These are phyloP conservation scores for Multifurca ochricompacta DNA, from an alignment of 768 basidiomycete genomes.

Conservation along the genomic window DNA sequence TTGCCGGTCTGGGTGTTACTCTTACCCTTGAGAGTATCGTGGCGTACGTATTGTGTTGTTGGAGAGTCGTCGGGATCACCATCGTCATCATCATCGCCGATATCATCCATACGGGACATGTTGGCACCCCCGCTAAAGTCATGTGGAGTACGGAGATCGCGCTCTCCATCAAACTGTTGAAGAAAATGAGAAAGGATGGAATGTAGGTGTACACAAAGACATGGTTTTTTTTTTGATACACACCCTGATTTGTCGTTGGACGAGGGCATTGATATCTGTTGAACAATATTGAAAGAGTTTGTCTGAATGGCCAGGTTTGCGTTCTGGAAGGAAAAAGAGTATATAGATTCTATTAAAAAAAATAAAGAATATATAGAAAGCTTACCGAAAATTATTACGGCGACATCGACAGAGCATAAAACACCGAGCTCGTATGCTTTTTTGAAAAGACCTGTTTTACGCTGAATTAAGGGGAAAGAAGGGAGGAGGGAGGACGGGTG, in stretches of 20 bases:
- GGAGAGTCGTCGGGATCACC: constrained; percentile 18
- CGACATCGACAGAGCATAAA: constrained; percentile 81
- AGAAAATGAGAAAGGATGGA: neutral
- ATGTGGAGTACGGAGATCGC: constrained; percentile 40
- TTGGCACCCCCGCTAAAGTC: constrained; percentile 37
- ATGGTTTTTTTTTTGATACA: constrained; percentile 13
- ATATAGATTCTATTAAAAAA: no score
- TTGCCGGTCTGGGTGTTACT: constrained; percentile 15
- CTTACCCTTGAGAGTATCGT: constrained; percentile 20
- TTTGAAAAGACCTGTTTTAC: constrained; percentile 87
- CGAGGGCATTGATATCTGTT: constrained; percentile 57
- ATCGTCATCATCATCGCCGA: constrained; percentile 29
- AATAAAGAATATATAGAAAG: constrained; percentile 30
- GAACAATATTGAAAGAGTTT: constrained; percentile 83
- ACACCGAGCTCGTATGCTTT: constrained; percentile 90
- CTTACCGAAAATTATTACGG: constrained; percentile 78
- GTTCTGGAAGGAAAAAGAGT: constrained; percentile 45
- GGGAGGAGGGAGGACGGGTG: constrained; percentile 17
- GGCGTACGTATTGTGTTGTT: constrained; percentile 7
- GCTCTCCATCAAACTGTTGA: constrained; percentile 43
- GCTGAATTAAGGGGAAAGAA: constrained; percentile 35
- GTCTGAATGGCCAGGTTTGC: constrained; percentile 68
- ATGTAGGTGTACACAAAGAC: constrained; percentile 4
- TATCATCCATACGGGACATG: constrained; percentile 31
- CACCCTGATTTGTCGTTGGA: constrained; percentile 58